Conservation (phyloP, 768 basidiomycete genomes). For the Pleurotus ostreatus region DNA sequence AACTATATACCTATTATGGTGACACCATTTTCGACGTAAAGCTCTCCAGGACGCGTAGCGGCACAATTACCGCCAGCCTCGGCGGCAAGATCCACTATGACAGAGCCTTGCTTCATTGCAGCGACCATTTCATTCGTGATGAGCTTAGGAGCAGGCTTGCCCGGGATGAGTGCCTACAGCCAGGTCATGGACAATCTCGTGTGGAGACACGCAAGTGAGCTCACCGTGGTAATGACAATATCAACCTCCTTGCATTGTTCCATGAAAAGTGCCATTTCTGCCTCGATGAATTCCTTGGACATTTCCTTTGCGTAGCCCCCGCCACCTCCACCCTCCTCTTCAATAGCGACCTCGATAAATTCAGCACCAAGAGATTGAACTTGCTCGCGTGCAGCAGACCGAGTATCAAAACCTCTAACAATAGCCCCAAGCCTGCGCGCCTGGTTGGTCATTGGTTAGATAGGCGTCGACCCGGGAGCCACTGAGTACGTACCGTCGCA, state of each 20-base stretch:
- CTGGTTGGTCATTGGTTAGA: slow-evolving; percentile 26
- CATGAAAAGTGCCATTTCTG: slow-evolving; percentile 86
- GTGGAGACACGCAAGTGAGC: slow-evolving; percentile 13
- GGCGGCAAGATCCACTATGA: slow-evolving; percentile 83
- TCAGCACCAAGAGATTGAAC: slow-evolving; percentile 89
- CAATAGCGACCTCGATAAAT: slow-evolving; percentile 75
- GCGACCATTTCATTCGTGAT: slow-evolving; percentile 84
- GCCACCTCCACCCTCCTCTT: slow-evolving; percentile 79
- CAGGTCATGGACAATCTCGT: background rate
- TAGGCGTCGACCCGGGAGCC: background rate
- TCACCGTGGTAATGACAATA: slow-evolving; percentile 80
- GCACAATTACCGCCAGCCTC: slow-evolving; percentile 91
- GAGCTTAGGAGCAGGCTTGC: slow-evolving; percentile 80
- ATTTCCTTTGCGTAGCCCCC: slow-evolving; percentile 90
- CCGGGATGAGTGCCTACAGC: slow-evolving; percentile 73
- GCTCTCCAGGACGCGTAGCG: slow-evolving; percentile 74
- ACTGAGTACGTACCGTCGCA: slow-evolving; percentile 51
- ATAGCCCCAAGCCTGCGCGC: slow-evolving; percentile 83
- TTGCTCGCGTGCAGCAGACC: slow-evolving; percentile 82
- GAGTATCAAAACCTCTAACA: slow-evolving; percentile 85
- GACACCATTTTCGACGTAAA: slow-evolving; percentile 68
- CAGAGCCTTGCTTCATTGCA: slow-evolving; percentile 90
- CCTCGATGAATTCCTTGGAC: slow-evolving; percentile 86
- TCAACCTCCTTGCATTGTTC: slow-evolving; percentile 88
- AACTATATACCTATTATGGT: slow-evolving; percentile 63